Conservation (phyloP, 371 early-diverging fungal species). For the Mucor racemosus region DNA sequence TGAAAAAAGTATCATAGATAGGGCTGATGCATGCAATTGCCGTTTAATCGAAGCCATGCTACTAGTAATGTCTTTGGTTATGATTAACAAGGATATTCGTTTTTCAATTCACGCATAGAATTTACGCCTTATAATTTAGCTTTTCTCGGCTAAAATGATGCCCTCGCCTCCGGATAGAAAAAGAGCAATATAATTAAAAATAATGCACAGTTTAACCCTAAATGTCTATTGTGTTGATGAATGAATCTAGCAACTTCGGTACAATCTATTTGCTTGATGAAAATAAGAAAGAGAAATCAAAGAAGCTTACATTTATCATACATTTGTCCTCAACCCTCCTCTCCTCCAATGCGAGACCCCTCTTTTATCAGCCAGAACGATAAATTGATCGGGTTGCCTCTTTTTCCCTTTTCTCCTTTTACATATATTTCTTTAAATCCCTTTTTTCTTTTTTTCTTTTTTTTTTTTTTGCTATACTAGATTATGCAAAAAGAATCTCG, state of each 20-base stretch:
- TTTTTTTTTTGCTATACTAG: background rate
- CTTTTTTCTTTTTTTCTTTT: background rate
- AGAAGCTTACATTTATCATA: too few species aligned
- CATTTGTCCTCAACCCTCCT: background rate
- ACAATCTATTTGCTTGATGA: too few species aligned
- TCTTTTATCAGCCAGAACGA: background rate
- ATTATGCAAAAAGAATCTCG: conserved; percentile 1
- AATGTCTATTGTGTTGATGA: background rate
- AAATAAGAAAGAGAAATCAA: too few species aligned
- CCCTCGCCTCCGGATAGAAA: background rate
- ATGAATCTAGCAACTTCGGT: too few species aligned
- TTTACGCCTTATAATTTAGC: background rate
- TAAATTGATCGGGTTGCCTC: background rate
- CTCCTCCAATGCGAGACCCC: background rate
- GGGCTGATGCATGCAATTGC: background rate
- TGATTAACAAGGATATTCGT: background rate
- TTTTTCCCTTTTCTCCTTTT: background rate
- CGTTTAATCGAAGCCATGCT: background rate
- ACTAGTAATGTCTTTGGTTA: background rate
- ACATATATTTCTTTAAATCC: too few species aligned
- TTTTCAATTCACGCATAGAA: background rate
- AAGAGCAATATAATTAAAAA: background rate
- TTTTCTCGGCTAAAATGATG: background rate
- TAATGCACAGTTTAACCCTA: background rate
- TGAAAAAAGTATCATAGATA: background rate